Base-by-base conservation (phyloP, 768 basidiomycete genomes). In the Rhodotorula babjevae region DNA sequence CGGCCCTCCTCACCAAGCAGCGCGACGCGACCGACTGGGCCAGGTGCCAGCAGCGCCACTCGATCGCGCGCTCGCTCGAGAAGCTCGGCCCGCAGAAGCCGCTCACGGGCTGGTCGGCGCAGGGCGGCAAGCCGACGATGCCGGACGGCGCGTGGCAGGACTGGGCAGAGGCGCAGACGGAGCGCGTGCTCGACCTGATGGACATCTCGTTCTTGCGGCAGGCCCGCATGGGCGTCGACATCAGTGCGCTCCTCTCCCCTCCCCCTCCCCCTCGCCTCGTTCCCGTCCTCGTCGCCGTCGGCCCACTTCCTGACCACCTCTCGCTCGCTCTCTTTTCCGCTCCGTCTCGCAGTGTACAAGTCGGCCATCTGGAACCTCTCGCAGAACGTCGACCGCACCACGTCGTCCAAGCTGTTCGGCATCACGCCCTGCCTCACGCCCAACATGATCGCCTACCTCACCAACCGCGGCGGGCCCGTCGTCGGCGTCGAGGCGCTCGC, bases 381-480 rank as follows among this genome's bases (percentile, higher is more conserved):
- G 5, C 94, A 97, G 81, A 97, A 97, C 77, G 94, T 96, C 33
- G 94, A 97, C 81, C 87, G 94, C 23, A 89, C 89, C 40, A 92
- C 89, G 58, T 90, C 90, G 14, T 89, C 90, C 0, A 86, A 85
- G 76, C 89, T 88, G 80, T 82, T 88, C 19, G 94, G 93, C 31
- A 90, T 96, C 67, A 65, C 70, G 31, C 74, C 74, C 25, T 97
- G 94, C 81, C 86, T 97, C 27, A 97, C 94, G 0, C 94, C 94
- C 1, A 89, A 91, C 42, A 96, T 95, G 93, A 96, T 96, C 73
- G 91, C 94, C 0, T 97, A 93, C 77, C 89, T 95, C 79, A 92
- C 94, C 58, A 93, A 90, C 79, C 92, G 94, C 63, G 94, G 94
- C 53, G 94, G 94, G 36, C 94, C 94, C 15, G 91, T 96, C 89